A percentile compares a stretch with the other conserved stretches of the same genome.
These are phyloP conservation scores for Castanopsis chinensis DNA, from an alignment of 306 rosid species.

Conservation along the genomic window DNA sequence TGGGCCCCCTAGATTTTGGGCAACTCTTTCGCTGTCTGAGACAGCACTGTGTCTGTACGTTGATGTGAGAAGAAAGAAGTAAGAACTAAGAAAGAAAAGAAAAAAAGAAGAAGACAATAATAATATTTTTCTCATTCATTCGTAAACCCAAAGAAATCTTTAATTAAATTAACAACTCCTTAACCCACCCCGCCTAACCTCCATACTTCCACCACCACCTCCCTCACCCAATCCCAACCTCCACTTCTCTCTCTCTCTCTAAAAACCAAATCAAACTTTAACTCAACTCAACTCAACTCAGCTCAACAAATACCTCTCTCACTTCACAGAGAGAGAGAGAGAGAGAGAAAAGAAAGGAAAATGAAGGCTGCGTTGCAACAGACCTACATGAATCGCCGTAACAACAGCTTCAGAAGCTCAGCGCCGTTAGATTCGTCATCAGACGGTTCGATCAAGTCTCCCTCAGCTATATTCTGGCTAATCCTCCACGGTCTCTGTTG, in stretches of 20 bases:
- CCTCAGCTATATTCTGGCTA: conserved; percentile 84
- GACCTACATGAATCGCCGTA: conserved; percentile 72
- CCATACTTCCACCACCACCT: conserved; percentile 27
- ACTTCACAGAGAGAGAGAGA: neutral
- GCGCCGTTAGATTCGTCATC: conserved; percentile 58
- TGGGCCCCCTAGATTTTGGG: conserved; percentile 22
- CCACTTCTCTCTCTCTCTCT: conserved; percentile 6
- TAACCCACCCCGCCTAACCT: neutral
- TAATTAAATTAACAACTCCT: conserved; percentile 33
- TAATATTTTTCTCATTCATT: neutral
- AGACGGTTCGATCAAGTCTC: conserved; percentile 65
- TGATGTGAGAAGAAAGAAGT: neutral
- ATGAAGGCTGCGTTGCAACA: conserved; percentile 96
- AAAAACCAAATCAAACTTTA: conserved; percentile 15
- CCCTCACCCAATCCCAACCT: conserved; percentile 3
- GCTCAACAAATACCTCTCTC: conserved; percentile 6
- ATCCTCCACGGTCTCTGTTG: conserved; percentile 89
- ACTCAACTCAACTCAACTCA: conserved; percentile 16
- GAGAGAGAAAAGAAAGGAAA: conserved; percentile 9
- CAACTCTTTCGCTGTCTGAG: neutral
- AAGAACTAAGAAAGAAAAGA: neutral
- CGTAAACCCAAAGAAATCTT: conserved; percentile 62
- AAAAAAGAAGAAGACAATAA: neutral
- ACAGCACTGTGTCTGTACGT: neutral
- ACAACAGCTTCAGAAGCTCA: conserved; percentile 76